Base-by-base conservation (phyloP, 306 rosid species). In the Castanea sativa region DNA sequence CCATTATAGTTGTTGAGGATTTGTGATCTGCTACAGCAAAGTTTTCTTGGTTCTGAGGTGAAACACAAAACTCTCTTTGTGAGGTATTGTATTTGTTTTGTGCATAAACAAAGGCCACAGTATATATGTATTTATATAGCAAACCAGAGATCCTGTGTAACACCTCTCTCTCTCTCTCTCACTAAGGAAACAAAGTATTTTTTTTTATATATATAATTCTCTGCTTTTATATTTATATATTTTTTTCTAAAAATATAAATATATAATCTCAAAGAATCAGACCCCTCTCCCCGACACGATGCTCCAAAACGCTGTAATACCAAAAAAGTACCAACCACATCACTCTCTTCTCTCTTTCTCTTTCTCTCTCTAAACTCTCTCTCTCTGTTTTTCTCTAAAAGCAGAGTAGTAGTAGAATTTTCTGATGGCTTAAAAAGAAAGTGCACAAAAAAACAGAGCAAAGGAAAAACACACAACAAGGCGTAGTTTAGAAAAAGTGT, bases 301-400 rank as follows among this genome's bases (percentile, higher is more conserved):
- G 88, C 94, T 91, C 96, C 97, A 91, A 93, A 91, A 88, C 92
- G 5, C 97, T 88, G 97, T 88, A 91, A 88, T 78, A 85, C 76
- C 75, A 76, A 87, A 83, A 86, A 82, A 84, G 92, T 77, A 80
- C 77, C 82, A 43, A 80, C 77, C 82, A 43, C 81, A 60, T 55
- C 45, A 72, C 61, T 16, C 49, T 63, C 79, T 41, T n/a, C 45
- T 52, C 69, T 70, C 43, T 74, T 43, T 70, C 75, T 75, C 78
- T 78, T 25, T 55, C 3, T 79, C 57, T 76, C 43, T 77, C 77
- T 16, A 10, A 30, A 30, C 27, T 78, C 83, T 75, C 87, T 77
- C 43, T 82, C 67, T 85, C 77, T 76, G 51, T 74, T 65, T 43
- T 76, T 35, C 60, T 32, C 65, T 65, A 12, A 57, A 59, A 77